Conservation (phyloP, 2,329 filamentous ascomycete species). For the Fusarium caatingaense region DNA sequence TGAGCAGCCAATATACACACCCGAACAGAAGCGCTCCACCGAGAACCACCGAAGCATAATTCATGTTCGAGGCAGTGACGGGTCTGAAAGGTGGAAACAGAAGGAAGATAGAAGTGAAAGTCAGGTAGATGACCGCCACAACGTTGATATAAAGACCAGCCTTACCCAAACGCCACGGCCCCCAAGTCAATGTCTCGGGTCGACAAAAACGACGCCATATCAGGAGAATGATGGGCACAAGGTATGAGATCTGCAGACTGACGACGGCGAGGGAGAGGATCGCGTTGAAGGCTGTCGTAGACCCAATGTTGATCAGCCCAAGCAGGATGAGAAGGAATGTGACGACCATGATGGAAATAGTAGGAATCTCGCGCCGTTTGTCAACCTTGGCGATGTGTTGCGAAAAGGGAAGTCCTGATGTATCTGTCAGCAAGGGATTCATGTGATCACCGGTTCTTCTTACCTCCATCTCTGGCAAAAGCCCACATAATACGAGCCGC, state of each 20-base stretch:
- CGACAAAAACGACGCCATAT: conserved; percentile 29
- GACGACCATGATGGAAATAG: conserved; percentile 1
- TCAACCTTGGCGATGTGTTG: conserved; percentile 17
- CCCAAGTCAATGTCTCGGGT: conserved; percentile 24
- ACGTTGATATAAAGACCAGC: conserved; percentile 27
- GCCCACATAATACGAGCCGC: conserved; percentile 38
- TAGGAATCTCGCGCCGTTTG: conserved; percentile 21
- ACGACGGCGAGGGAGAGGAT: conserved; percentile 32
- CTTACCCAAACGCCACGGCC: conserved; percentile 28
- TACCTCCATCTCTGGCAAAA: conserved; percentile 35
- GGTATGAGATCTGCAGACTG: conserved; percentile 29
- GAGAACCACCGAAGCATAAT: conserved; percentile 32
- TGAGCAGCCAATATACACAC: conserved; percentile 30
- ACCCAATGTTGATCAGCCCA: conserved; percentile 40
- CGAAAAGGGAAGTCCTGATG: conserved; percentile 30
- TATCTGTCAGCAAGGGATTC: not conserved
- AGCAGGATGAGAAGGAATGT: conserved; percentile 27
- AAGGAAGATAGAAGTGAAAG: conserved; percentile 26
- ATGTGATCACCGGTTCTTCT: not conserved
- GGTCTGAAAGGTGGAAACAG: conserved; percentile 33
- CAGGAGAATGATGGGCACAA: conserved; percentile 20
- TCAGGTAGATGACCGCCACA: conserved; percentile 15
- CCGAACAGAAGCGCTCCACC: conserved; percentile 27
- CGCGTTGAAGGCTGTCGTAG: conserved; percentile 39
- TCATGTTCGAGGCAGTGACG: conserved; percentile 32